Base-by-base conservation (phyloP, 2,329 filamentous ascomycete genomes). In the Diaporthe eres region DNA sequence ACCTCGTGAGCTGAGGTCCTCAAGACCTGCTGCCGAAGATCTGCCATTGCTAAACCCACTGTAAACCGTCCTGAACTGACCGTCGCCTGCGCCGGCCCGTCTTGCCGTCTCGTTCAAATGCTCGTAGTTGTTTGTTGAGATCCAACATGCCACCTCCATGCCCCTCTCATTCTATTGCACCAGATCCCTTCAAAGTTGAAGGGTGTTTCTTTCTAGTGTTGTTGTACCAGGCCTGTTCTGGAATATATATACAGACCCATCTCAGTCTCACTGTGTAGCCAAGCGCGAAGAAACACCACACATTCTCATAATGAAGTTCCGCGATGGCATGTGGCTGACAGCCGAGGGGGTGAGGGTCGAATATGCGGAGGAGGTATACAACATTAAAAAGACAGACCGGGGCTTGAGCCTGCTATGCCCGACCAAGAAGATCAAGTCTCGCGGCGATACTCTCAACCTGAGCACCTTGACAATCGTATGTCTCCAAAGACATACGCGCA, bases 281-380 rank as follows among this genome's bases (percentile, higher is more conserved):
- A 10, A 8, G 13, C 8, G 31, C 4, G 17, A 28, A n/a, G 42
- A 28, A n/a, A n/a, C 15, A 53, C 65, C 47, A 53, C 31, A 19
- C 13, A 25, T 22, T 25, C 63, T 68, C 65, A 53, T 28, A 12
- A 91, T 91, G 90, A 91, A 90, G 84, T 91, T 92, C 79, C 89
- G 90, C 78, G 90, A 92, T 88, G 89, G 89, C 78, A 92, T 93
- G 92, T 94, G 92, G 92, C 85, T 93, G 67, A 87, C 88, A 57
- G 90, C 89, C 74, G 89, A 91, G 82, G 89, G 88, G 77, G 88
- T 92, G 81, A 86, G 87, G 68, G 87, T 92, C 37, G 90, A 93
- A 80, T 93, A 93, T 79, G 92, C 92, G 47, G 92, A 93, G 82
- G 91, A 93, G 77, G 85, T 93, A 22, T 89, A 91, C 80, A 86